Evolutionary conservation across 768 basidiomycete genomes (phyloP), one percentile per base, ranked within the genome.

Genomic region (Russula virescens): DNA sequence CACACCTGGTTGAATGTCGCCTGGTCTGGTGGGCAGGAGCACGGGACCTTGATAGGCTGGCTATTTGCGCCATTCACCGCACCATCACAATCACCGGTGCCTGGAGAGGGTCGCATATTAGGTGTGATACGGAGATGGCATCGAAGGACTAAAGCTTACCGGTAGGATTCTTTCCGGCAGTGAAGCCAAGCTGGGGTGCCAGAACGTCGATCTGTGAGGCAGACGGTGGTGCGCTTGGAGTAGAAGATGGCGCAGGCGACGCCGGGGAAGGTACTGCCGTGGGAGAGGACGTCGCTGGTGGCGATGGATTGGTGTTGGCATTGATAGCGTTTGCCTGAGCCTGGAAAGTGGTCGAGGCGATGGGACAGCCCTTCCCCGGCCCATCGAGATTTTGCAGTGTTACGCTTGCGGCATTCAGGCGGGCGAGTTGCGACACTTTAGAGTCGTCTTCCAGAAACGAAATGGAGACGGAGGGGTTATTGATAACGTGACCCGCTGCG

Each of bases 381-480:
- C 87, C 88, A 58, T 80, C 75, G 46, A 90, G 71, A 73, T 90
- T 91, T 75, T 90, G 88, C 21, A 90, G 76, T 0, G 88, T 87
- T 26, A 86, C 80, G 3, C 82, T 68, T 2, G 83, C 78, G 34
- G 86, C 80, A 58, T 81, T 77, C 59, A 91, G 74, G 25, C 78
- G 75, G 42, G 76, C 75, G 48, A 66, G 70, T 69, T 80, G 77
- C 23, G 76, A 76, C 1, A 68, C 72, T 31, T 67, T 72, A 45
- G 74, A 76, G 62, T 71, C 69, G 58, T 81, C 80, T 0, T 71
- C 74, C 14, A 80, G 81, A 73, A 81, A 82, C 54, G 73, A 69
- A 16, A 81, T 26, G 6, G 69, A 2, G 10, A 66, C 65, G 3
- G 56, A 34, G 2, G 65, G 57, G 48, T 66, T 66, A 14, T 63